Base-by-base conservation (phyloP, 2,329 filamentous ascomycete genomes). In the Colletotrichum orbiculare region DNA sequence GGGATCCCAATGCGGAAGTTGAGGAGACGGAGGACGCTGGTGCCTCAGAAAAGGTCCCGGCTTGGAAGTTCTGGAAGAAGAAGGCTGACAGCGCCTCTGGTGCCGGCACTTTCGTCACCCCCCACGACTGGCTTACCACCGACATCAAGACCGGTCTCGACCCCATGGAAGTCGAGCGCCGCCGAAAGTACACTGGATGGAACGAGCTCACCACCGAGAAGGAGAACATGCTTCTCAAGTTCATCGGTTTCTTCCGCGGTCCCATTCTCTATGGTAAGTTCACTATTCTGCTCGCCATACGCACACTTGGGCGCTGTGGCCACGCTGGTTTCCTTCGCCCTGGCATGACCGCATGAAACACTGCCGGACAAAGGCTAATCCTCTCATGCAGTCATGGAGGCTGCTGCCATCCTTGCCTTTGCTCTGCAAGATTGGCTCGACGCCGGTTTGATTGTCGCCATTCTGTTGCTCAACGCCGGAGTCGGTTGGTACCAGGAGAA, bases 401-500 rank as follows among this genome's bases (percentile, higher is more conserved):
- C 91, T 74, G 90, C 90, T 80, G 90, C 91, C 73, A 79, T 91
- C 57, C 83, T 93, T 72, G 89, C 90, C 71, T 88, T 88, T 74
- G 90, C 90, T 85, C 88, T 93, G 69, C 84, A 85, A 76, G 89
- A 91, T 79, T 93, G 90, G 90, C 85, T 92, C 69, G 90, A 93
- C 81, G 85, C 92, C 35, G 71, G 71, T 85, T 89, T 93, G 77
- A 93, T 93, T 76, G 87, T 89, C 72, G 90, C 86, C 82, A 93
- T 93, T 78, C 81, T 93, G 60, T 72, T 89, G 74, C 88, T 93
- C 68, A 93, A 93, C 81, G 90, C 90, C 69, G 81, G 89, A 69
- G 90, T 92, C 76, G 90, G 90, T 82, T 93, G 90, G 87, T 92
- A 93, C 78, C 90, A 92, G 77, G 90, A 93, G 80, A 93, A 93